Evolutionary conservation across 768 basidiomycete genomes (phyloP).

Genomic region (Auricularia sp.): DNA sequence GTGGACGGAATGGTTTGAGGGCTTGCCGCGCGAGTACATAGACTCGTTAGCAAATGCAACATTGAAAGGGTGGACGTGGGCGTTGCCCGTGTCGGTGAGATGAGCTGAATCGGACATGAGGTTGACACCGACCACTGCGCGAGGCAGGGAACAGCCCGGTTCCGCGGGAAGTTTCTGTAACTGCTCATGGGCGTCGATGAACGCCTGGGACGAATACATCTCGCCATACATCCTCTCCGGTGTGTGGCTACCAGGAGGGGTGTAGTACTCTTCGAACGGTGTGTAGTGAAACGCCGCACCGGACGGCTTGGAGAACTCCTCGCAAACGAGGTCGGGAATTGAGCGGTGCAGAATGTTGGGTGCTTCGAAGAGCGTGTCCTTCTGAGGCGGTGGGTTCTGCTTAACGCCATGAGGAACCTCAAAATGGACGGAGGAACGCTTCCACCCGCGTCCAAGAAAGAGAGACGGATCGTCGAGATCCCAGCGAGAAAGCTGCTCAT

Average conservation of each 20-base stretch:
- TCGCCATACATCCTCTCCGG: background rate
- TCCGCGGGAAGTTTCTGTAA: background rate
- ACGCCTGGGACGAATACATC: background rate
- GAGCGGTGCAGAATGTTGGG: background rate
- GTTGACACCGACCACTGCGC: background rate
- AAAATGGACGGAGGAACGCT: background rate
- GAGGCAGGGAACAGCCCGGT: background rate
- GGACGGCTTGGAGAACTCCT: background rate
- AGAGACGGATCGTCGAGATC: background rate
- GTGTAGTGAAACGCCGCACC: background rate
- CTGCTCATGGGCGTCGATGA: background rate
- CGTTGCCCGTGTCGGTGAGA: background rate
- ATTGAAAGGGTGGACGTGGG: constrained; percentile 6
- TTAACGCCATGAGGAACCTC: background rate
- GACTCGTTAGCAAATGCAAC: constrained; percentile 6
- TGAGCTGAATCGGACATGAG: background rate
- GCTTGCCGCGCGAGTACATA: constrained; percentile 6
- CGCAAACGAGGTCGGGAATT: background rate
- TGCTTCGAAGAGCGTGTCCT: background rate
- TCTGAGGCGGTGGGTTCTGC: background rate
- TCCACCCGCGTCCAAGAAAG: background rate
- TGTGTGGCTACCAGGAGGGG: background rate
- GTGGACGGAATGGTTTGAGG: constrained; percentile 9
- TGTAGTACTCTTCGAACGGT: background rate
- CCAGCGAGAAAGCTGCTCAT: background rate